Evolutionary conservation across 2,329 filamentous ascomycete species (phyloP).

Genomic region (Exophiala spinifera): DNA sequence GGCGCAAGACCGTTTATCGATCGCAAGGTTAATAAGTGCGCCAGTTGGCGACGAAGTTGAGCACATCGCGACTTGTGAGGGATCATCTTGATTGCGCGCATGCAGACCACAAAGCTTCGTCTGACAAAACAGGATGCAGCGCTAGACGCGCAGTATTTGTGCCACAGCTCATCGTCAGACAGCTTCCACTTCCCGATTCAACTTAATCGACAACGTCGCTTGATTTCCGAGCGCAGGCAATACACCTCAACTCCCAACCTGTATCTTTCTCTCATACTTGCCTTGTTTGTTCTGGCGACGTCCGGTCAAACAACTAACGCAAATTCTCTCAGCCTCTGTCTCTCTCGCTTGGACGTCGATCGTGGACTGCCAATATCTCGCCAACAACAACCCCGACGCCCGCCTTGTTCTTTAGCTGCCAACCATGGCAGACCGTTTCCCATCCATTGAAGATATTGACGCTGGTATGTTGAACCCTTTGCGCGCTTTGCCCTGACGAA

Average conservation of each 20-base stretch:
- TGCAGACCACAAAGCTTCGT: no score
- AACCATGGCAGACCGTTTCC: constrained; percentile 73
- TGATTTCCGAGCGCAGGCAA: background rate
- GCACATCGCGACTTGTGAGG: no score
- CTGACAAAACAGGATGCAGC: no score
- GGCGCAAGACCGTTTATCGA: no score
- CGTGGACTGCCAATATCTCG: no score
- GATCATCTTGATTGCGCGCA: no score
- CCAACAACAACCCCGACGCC: no score
- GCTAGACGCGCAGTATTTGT: no score
- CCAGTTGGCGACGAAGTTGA: no score
- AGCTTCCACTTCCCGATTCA: background rate
- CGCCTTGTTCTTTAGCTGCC: background rate
- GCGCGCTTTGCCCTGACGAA: background rate
- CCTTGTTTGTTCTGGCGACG: background rate
- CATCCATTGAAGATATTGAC: constrained; percentile 75
- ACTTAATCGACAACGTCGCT: background rate
- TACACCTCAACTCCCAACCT: background rate
- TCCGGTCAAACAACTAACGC: background rate
- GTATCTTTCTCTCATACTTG: background rate
- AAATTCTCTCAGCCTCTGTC: no score
- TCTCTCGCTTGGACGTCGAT: no score
- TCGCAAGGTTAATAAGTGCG: no score
- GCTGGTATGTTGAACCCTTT: constrained; percentile 41
- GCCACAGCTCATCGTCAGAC: background rate